phyloP scores from a whole-genome alignment of 2,329 filamentous ascomycete species.

The Hymenoscyphus repandus region DNA sequence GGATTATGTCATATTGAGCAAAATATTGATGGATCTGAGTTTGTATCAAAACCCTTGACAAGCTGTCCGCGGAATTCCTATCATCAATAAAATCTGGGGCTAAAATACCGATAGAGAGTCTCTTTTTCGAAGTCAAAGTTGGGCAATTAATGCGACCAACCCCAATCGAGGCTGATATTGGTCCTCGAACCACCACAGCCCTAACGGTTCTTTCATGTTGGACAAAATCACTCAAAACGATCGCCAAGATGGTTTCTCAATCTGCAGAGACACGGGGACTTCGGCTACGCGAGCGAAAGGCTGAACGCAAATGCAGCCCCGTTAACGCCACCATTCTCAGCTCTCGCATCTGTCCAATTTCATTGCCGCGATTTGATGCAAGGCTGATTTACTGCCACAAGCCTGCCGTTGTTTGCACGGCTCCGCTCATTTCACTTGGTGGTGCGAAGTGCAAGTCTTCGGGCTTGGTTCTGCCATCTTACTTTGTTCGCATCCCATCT shows the following conservation, averaged over 20 bases:
- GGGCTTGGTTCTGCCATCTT: neutral
- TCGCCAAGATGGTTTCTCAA: neutral
- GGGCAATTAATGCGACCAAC: neutral
- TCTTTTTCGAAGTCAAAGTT: neutral
- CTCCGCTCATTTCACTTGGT: neutral
- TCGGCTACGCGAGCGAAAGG: neutral
- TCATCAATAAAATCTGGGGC: no score
- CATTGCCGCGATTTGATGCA: neutral
- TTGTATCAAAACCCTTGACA: neutral
- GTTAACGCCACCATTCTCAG: slow-evolving; percentile 2
- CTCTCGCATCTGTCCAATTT: neutral
- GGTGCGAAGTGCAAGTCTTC: neutral
- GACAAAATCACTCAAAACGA: neutral
- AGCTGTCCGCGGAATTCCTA: neutral
- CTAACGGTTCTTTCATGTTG: neutral
- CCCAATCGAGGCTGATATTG: neutral
- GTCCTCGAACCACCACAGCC: neutral
- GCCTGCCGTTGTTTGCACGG: neutral
- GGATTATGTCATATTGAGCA: slow-evolving; percentile 59
- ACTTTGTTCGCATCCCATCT: no score
- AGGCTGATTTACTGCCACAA: neutral
- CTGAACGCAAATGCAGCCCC: neutral
- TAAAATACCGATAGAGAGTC: neutral
- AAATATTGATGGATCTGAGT: slow-evolving; percentile 20
- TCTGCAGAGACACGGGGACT: neutral